Evolutionary conservation across 2,329 filamentous ascomycete species (phyloP).

Genomic region (Chrysoporthe puriensis): DNA sequence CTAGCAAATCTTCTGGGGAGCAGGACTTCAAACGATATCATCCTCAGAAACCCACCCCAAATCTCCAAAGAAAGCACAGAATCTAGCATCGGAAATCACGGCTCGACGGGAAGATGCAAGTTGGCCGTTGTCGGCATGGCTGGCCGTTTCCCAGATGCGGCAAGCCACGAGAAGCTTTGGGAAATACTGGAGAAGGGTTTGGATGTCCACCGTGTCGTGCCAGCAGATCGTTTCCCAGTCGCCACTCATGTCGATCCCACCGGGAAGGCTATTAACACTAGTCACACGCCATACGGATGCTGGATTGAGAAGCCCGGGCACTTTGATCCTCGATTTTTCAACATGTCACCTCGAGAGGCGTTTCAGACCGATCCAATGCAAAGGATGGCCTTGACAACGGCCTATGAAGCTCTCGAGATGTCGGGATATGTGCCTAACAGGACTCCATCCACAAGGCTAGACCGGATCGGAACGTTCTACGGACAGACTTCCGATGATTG

Average conservation of each 20-base stretch:
- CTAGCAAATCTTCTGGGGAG: slow-evolving; percentile 47
- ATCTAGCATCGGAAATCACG: slow-evolving; percentile 51
- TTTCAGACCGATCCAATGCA: slow-evolving; percentile 82
- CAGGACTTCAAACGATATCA: slow-evolving; percentile 48
- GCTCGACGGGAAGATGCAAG: slow-evolving; percentile 60
- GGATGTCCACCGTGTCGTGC: slow-evolving; percentile 71
- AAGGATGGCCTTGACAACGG: slow-evolving; percentile 73
- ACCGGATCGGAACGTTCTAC: slow-evolving; percentile 72
- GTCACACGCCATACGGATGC: slow-evolving; percentile 75
- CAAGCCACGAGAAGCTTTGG: slow-evolving; percentile 73
- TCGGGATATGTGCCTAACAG: slow-evolving; percentile 75
- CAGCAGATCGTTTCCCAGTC: slow-evolving; percentile 73
- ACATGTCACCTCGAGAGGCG: slow-evolving; percentile 82
- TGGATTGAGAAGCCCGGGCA: slow-evolving; percentile 75
- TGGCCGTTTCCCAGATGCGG: slow-evolving; percentile 75
- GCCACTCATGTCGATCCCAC: slow-evolving; percentile 72
- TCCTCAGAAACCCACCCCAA: slow-evolving; percentile 43
- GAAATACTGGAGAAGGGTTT: slow-evolving; percentile 74
- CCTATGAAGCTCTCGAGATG: slow-evolving; percentile 83
- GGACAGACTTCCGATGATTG: slow-evolving; percentile 78
- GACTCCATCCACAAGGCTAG: slow-evolving; percentile 68
- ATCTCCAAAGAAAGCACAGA: slow-evolving; percentile 40
- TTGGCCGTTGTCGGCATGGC: slow-evolving; percentile 86
- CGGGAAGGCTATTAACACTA: slow-evolving; percentile 75
- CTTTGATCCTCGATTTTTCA: slow-evolving; percentile 85